phyloP scores from a whole-genome alignment of 805 yeast genomes.

The Candida silvicultrix region DNA sequence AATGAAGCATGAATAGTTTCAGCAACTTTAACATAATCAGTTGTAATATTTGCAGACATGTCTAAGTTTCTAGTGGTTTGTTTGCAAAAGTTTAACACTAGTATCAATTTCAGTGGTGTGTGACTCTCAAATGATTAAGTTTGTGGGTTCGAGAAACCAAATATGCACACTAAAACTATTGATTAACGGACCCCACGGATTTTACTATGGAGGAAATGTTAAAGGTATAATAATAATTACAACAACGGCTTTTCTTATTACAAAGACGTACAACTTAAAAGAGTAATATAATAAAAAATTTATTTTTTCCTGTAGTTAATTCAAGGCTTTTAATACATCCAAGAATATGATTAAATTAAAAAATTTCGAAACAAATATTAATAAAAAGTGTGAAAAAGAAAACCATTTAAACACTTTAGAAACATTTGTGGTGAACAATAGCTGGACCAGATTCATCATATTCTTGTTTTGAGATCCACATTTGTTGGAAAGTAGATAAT shows the following conservation, averaged over 20 bases:
- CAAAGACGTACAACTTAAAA: neutral
- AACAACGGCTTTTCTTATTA: too few species aligned
- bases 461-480: conserved; percentile 99
- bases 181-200: too few species aligned
- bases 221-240: too few species aligned
- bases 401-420: conserved; percentile 27
- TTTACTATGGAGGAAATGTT: too few species aligned
- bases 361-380: neutral
- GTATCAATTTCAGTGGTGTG: too few species aligned
- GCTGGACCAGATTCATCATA: conserved; percentile 99
- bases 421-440: conserved; percentile 65
- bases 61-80: too few species aligned
- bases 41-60: neutral
- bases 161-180: too few species aligned
- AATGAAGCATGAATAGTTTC: neutral
- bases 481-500: conserved; percentile 99
- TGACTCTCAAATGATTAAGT: too few species aligned
- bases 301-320: neutral
- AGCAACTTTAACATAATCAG: neutral
- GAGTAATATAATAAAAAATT: neutral
- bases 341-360: neutral
- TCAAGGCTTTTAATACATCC: neutral
- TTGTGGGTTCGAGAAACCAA: too few species aligned
- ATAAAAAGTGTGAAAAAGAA: too few species aligned
- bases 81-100: too few species aligned